Evolutionary conservation across 192 early-diverging fungal genomes (phyloP), one percentile per base, ranked within the genome.

Genomic region (Coemansia sp.): DNA sequence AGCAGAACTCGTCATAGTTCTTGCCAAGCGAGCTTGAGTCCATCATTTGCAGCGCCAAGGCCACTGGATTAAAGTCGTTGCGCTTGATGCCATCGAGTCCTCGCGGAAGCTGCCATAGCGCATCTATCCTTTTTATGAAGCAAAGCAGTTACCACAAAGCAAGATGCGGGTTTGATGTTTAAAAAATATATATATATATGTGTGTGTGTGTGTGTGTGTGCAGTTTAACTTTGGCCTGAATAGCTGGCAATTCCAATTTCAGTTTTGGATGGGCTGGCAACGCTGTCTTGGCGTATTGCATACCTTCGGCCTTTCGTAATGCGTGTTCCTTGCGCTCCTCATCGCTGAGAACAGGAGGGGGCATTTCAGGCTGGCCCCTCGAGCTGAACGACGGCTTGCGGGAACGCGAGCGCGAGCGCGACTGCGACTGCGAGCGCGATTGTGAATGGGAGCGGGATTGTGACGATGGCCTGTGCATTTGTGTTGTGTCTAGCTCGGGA

Each of bases 31-130:
- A 86, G 59, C 85, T 88, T 29, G 78, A 78, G 55, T 90, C 88
- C 81, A 87, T 85, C 57, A 90, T 68, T 33, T 81, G 78, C 32
- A 90, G 44, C 17, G 88, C 82, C 41, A 90, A 62, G 10, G 80
- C 70, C 4, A 90, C 86, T 9, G 86, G 86, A 67, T 90, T 86
- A 58, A 88, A 87, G 79, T 81, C 68, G 5, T 43, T 44, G 22
- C 61, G 53, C 39, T 67, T 69, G 24, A 68, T 68, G 27, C 66
- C 65, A 6, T 75, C 66, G 9, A 75, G 60, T 5, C 58, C 50
- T 9, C 66, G 66, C 35, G 72, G 72, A 37, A 75, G 61, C 56
- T 75, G 61, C 64, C 72, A 75, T 7, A 68, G 39, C 15, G 66
- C 64, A 59, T 75, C 64, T 75, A 68, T 1, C 20, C 1, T 5